phyloP scores from a whole-genome alignment of 352 stramenopile genomes.

The Thalassiosira hispida region DNA sequence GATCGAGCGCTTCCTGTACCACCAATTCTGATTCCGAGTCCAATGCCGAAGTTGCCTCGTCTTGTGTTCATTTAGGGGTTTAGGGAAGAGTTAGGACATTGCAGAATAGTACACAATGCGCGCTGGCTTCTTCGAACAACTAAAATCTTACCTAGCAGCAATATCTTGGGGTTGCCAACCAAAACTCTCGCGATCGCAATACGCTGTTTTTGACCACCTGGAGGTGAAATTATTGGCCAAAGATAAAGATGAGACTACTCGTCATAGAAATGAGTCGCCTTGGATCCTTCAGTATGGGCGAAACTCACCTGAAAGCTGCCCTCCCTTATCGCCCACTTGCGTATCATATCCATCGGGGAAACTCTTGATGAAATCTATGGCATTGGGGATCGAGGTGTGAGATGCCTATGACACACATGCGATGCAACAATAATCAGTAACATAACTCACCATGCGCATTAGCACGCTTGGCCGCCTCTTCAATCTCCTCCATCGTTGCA shows the following conservation, averaged over 20 bases:
- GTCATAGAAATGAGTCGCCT: too few relatives aligned
- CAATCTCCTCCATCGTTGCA: constrained; percentile 74
- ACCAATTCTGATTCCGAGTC: constrained; percentile 78
- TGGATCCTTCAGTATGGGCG: neutral
- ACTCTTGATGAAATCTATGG: constrained; percentile 89
- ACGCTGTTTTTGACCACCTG: constrained; percentile 92
- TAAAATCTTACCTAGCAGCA: constrained; percentile 52
- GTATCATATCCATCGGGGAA: constrained; percentile 87
- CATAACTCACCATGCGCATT: constrained; percentile 68
- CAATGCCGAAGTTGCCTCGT: constrained; percentile 48
- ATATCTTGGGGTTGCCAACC: constrained; percentile 64
- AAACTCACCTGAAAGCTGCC: constrained; percentile 89
- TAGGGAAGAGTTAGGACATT: too few relatives aligned
- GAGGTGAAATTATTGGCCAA: too few relatives aligned
- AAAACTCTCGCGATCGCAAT: constrained; percentile 91
- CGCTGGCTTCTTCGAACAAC: constrained; percentile 13
- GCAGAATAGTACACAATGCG: neutral
- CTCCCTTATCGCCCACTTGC: constrained; percentile 83
- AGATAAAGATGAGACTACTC: neutral
- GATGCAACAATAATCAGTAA: too few relatives aligned
- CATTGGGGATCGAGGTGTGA: too few relatives aligned
- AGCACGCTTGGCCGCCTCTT: constrained; percentile 60
- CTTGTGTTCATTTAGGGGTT: too few relatives aligned
- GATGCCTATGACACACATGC: too few relatives aligned
- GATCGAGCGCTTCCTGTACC: constrained; percentile 81